phyloP scores from a whole-genome alignment of 164 flowering plant species.

The Macadamia integrifolia region DNA sequence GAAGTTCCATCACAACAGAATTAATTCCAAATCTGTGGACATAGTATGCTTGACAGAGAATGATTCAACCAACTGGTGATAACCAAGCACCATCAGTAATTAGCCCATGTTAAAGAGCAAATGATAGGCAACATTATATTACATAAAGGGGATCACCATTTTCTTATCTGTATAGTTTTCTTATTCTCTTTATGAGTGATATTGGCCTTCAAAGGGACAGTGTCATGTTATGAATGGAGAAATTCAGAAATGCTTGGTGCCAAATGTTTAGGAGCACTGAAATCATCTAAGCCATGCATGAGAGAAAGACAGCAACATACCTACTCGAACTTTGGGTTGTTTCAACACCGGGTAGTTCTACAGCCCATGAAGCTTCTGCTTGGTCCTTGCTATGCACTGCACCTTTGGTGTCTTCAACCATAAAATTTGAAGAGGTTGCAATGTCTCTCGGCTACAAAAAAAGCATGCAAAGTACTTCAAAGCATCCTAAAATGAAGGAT shows the following conservation, averaged over 20 bases:
- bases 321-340: slow-evolving; percentile 13
- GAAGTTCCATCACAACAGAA: neutral
- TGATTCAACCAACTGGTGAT: neutral
- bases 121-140: neutral
- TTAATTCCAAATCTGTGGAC: neutral
- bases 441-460: too few relatives aligned
- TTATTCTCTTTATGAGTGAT: neutral
- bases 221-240: neutral
- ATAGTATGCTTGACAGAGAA: neutral
- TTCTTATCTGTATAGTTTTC: neutral
- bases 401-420: slow-evolving; percentile 10
- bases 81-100: neutral
- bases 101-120: neutral
- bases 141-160: neutral
- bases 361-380: slow-evolving; percentile 6
- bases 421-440: neutral
- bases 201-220: neutral
- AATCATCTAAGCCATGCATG: neutral
- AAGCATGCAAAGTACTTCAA: too few relatives aligned
- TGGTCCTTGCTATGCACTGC: slow-evolving; percentile 7
- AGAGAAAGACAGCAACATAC: neutral
- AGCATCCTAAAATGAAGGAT: too few relatives aligned
- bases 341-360: slow-evolving; percentile 12
- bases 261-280: neutral
- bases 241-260: neutral